Evolutionary conservation across 768 basidiomycete species (phyloP).

Genomic region (Rhizopogon vinicolor): DNA sequence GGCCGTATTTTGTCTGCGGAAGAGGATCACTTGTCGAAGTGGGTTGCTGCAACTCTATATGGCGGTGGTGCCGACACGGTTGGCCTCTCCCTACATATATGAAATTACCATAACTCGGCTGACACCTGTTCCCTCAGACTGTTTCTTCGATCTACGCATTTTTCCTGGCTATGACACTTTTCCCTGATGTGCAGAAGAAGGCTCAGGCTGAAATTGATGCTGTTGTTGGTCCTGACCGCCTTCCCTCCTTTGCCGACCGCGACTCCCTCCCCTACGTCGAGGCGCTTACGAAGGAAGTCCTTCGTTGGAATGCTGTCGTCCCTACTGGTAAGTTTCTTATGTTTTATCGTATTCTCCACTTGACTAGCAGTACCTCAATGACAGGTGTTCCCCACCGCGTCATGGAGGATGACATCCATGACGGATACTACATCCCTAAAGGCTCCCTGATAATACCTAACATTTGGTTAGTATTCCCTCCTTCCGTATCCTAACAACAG

Average conservation of each 20-base stretch:
- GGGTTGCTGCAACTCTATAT: conserved; percentile 44
- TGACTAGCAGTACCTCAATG: conserved; percentile 23
- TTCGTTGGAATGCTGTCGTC: conserved; percentile 37
- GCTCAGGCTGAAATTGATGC: conserved; percentile 61
- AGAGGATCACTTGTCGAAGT: neutral
- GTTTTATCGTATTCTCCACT: conserved; percentile 36
- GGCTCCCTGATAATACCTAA: conserved; percentile 23
- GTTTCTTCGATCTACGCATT: conserved; percentile 58
- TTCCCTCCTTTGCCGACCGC: conserved; percentile 58
- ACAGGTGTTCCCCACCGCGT: conserved; percentile 41
- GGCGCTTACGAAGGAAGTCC: conserved; percentile 55
- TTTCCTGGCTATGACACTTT: conserved; percentile 56
- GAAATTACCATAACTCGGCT: neutral
- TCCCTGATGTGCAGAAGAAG: conserved; percentile 52
- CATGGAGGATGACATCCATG: conserved; percentile 54
- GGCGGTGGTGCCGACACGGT: conserved; percentile 48
- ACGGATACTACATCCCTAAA: conserved; percentile 59
- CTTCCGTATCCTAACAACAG: conserved; percentile 7
- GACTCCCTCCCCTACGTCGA: conserved; percentile 54
- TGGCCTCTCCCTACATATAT: conserved; percentile 5
- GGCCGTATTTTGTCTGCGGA: neutral
- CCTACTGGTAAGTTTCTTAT: conserved; percentile 35
- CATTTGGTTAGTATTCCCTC: conserved; percentile 10
- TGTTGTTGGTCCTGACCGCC: conserved; percentile 53
- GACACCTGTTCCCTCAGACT: conserved; percentile 35